Percentiles rank a stretch among this genome's conserved stretches.
phyloP scores from a whole-genome alignment of 2,329 filamentous ascomycete species.

The Fusarium mundagurra region DNA sequence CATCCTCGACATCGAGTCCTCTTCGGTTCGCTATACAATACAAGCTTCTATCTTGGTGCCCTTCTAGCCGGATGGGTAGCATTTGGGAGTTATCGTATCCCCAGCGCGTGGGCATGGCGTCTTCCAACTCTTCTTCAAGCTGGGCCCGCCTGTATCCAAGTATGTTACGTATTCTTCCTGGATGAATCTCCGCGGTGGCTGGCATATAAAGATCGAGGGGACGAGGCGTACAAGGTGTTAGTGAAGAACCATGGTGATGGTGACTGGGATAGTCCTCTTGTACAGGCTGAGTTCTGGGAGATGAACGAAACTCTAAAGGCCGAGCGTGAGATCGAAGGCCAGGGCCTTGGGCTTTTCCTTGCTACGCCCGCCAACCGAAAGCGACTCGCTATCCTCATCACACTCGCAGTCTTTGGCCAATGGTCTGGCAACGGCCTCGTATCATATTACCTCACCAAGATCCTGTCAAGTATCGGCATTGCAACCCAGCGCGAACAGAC shows the following conservation, averaged over 20 bases:
- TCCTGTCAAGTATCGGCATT: constrained; percentile 40
- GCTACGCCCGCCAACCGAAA: constrained; percentile 41
- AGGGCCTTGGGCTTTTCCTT: constrained; percentile 2
- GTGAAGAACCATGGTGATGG: constrained; percentile 25
- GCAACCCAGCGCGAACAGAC: constrained; percentile 17
- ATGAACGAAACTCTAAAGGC: constrained; percentile 28
- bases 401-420: constrained; percentile 54
- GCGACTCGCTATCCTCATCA: constrained; percentile 49
- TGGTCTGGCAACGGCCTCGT: constrained; percentile 47
- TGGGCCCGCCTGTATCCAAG: constrained; percentile 15
- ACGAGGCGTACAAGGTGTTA: constrained; percentile 14
- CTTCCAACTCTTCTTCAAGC: constrained; percentile 28
- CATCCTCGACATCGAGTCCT: constrained; percentile 27
- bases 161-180: constrained; percentile 21
- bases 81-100: constrained; percentile 23
- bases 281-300: constrained; percentile 25
- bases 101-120: constrained; percentile 26
- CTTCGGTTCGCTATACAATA: constrained; percentile 12
- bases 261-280: constrained; percentile 59
- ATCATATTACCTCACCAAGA: constrained; percentile 39
- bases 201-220: background rate
- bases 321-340: constrained; percentile 19
- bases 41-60: background rate
- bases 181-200: constrained; percentile 30
- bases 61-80: constrained; percentile 20